Percentiles rank a stretch among this genome's conserved stretches.
Evolutionary conservation across 768 basidiomycete species (phyloP).

Genomic region (Aureoboletus auriporus): DNA sequence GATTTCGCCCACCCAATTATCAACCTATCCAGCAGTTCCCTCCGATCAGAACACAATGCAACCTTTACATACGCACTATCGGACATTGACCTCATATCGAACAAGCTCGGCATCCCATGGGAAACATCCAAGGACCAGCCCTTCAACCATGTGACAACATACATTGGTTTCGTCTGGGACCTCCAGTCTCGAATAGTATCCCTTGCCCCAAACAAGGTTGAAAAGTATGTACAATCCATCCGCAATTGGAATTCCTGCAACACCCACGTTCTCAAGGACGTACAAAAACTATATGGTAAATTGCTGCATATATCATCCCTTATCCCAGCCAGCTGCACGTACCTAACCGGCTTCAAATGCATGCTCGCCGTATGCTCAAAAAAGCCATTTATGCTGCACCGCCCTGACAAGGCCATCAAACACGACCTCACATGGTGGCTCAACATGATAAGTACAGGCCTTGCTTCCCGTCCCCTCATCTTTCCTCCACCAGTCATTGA

Average conservation of each 20-base stretch:
- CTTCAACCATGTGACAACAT: background rate
- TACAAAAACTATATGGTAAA: conserved; percentile 1
- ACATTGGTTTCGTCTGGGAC: background rate
- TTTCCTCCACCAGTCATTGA: background rate
- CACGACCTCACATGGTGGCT: conserved; percentile 37
- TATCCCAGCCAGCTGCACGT: conserved; percentile 24
- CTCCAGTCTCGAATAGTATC: background rate
- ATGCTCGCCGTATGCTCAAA: conserved; percentile 30
- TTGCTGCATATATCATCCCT: conserved; percentile 26
- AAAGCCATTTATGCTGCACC: conserved; percentile 28
- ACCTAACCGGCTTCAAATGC: conserved; percentile 17
- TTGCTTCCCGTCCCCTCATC: background rate
- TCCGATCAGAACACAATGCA: background rate
- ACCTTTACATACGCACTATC: background rate
- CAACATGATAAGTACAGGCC: background rate
- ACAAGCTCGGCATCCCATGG: conserved; percentile 4
- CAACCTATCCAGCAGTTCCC: background rate
- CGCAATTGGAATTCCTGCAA: background rate
- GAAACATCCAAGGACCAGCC: conserved; percentile 9
- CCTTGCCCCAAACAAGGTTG: background rate
- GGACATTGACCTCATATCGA: background rate
- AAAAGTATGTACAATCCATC: background rate
- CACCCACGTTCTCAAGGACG: background rate
- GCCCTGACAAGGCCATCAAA: background rate
- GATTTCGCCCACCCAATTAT: background rate